A percentile compares a stretch with the other conserved stretches of the same genome.
phyloP scores from a whole-genome alignment of 768 basidiomycete genomes.

The Rhodotorula sphaerocarpa region DNA sequence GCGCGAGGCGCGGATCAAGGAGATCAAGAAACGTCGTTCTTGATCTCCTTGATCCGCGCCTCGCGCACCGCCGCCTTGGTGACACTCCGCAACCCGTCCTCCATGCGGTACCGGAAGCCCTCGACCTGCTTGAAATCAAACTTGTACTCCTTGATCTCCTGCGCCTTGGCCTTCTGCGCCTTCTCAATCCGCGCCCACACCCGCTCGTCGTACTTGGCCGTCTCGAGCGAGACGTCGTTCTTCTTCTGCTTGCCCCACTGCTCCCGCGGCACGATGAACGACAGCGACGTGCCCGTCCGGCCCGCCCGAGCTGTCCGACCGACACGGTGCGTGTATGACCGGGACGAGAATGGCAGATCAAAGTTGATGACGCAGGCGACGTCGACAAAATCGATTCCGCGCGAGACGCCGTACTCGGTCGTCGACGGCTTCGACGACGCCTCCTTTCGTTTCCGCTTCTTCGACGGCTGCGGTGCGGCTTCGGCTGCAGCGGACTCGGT shows the following conservation, averaged over 20 bases:
- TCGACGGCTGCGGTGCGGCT: conserved; percentile 33
- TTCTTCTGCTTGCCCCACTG: conserved; percentile 47
- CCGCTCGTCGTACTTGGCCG: conserved; percentile 64
- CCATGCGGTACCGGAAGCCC: conserved; percentile 95
- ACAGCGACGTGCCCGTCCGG: conserved; percentile 80
- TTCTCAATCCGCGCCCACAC: conserved; percentile 69
- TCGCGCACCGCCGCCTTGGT: conserved; percentile 79
- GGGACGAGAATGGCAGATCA: conserved; percentile 80
- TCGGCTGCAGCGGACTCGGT: background rate
- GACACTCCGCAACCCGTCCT: conserved; percentile 81
- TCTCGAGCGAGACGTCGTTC: conserved; percentile 58
- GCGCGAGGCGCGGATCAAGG: conserved; percentile 84
- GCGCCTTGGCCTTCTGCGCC: conserved; percentile 54
- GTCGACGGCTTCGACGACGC: conserved; percentile 48
- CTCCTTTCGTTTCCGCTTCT: conserved; percentile 45
- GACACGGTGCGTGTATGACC: conserved; percentile 87
- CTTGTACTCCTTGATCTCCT: conserved; percentile 70
- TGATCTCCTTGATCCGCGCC: conserved; percentile 86
- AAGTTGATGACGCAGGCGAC: conserved; percentile 98
- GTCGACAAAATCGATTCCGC: conserved; percentile 93
- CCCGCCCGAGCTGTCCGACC: conserved; percentile 96
- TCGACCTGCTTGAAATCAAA: conserved; percentile 96
- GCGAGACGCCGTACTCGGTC: conserved; percentile 89
- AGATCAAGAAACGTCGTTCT: conserved; percentile 85
- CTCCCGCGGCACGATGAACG: conserved; percentile 61